A percentile compares a stretch with the other conserved stretches of the same genome.
phyloP scores from a whole-genome alignment of 2,329 filamentous ascomycete genomes.

The Tolypocladium pustulatum region DNA sequence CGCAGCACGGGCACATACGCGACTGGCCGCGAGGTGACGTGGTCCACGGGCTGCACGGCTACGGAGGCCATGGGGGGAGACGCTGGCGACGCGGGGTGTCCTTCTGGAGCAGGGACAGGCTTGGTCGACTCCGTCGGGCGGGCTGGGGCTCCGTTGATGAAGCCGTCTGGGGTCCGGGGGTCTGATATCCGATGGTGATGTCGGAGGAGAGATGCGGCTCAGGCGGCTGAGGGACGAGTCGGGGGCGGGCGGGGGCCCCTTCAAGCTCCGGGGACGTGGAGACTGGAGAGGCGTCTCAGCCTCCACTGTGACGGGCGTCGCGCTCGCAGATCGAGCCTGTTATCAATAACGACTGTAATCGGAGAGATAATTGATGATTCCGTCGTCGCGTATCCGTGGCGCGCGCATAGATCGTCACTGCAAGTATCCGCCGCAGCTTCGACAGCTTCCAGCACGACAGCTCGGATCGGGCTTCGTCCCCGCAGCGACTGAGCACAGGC shows the following conservation, averaged over 20 bases:
- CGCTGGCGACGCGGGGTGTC: not conserved
- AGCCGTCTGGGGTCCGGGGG: not conserved
- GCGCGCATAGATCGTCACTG: too few species aligned
- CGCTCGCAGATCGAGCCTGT: too few species aligned
- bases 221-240: not conserved
- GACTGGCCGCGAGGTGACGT: conserved; percentile 12
- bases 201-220: not conserved
- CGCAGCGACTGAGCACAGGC: not conserved
- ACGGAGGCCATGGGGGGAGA: not conserved
- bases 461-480: not conserved
- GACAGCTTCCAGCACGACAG: not conserved
- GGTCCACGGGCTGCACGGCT: conserved; percentile 3
- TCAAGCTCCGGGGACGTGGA: not conserved
- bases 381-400: too few species aligned
- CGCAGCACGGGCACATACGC: conserved; percentile 11
- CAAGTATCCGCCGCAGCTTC: too few species aligned
- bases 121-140: not conserved
- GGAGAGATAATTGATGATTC: too few species aligned
- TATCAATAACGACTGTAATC: too few species aligned
- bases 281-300: too few species aligned
- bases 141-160: not conserved
- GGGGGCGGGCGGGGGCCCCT: not conserved
- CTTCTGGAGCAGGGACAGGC: not conserved
- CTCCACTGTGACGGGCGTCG: not conserved
- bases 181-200: not conserved